Percentiles rank a stretch among this genome's conserved stretches.
These are phyloP conservation scores for Cyclotella distinguenda DNA, from an alignment of 108 stramenopile genomes.

Conservation along the genomic window DNA sequence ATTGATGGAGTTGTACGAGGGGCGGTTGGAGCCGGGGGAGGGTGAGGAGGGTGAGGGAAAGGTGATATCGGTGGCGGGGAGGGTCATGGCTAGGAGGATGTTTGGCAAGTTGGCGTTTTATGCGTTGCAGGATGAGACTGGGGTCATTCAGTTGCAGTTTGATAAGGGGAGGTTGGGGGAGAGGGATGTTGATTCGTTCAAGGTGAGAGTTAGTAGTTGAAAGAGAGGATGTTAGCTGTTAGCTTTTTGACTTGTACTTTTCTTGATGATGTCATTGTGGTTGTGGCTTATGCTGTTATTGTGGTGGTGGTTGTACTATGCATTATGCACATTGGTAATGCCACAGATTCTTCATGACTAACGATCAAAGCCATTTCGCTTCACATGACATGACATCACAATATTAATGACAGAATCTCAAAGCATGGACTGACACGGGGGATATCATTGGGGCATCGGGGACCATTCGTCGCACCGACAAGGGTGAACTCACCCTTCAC, in stretches of 20 bases:
- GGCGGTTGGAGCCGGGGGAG: slow-evolving; percentile 69
- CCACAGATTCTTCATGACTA: not conserved
- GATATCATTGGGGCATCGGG: slow-evolving; percentile 95
- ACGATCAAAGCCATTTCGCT: not conserved
- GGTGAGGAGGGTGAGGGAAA: slow-evolving; percentile 49
- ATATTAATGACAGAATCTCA: slow-evolving; percentile 55
- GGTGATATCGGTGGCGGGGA: slow-evolving; percentile 87
- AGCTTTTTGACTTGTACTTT: not conserved
- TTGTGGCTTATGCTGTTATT: too few relatives aligned
- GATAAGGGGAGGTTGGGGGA: slow-evolving; percentile 84
- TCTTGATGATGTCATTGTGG: not conserved
- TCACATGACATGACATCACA: not conserved
- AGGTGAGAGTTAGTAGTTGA: slow-evolving; percentile 43
- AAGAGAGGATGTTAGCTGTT: not conserved
- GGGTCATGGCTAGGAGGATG: slow-evolving; percentile 92
- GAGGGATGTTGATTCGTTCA: slow-evolving; percentile 61
- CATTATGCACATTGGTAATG: too few relatives aligned
- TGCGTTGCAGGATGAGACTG: slow-evolving; percentile 89
- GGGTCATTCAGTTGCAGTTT: slow-evolving; percentile 91
- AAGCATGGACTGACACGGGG: slow-evolving; percentile 93
- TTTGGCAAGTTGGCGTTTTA: slow-evolving; percentile 98
- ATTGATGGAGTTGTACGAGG: slow-evolving; percentile 60
- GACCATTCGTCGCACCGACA: slow-evolving; percentile 92
- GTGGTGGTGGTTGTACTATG: too few relatives aligned
- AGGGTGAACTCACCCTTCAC: slow-evolving; percentile 95